Conservation (phyloP, 805 yeast genomes). For the Kazachstania martiniae region DNA sequence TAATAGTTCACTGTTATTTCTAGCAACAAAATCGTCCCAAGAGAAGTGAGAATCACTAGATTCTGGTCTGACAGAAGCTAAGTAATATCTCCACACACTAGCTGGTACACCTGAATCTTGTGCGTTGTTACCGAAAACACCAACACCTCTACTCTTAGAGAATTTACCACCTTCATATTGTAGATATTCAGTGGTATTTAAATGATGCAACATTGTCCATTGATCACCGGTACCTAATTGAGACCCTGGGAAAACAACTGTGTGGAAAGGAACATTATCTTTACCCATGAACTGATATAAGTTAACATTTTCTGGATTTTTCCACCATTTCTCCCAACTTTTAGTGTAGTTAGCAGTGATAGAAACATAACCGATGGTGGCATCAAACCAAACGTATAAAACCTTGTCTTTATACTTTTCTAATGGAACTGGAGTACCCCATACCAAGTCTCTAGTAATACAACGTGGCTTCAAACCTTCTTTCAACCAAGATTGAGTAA, state of each 20-base stretch:
- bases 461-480: constrained; percentile 91
- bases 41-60: constrained; percentile 93
- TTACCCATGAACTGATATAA: constrained; percentile 98
- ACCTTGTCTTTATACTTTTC: constrained; percentile 82
- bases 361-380: constrained; percentile 91
- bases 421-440: constrained; percentile 98
- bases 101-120: constrained; percentile 84
- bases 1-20: constrained; percentile 85
- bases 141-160: constrained; percentile 94
- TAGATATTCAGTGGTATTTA: constrained; percentile 90
- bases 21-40: constrained; percentile 91
- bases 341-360: constrained; percentile 87
- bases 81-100: constrained; percentile 95
- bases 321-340: constrained; percentile 90
- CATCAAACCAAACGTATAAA: constrained; percentile 97
- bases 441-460: constrained; percentile 89
- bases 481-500: constrained; percentile 87
- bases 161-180: constrained; percentile 98
- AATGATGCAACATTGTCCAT: constrained; percentile 87
- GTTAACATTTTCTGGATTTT: constrained; percentile 75
- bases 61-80: constrained; percentile 90
- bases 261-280: constrained; percentile 97
- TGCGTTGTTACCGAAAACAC: constrained; percentile 97
- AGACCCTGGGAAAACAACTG: constrained; percentile 93
- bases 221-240: constrained; percentile 77